Conservation (phyloP, 345 rosid species). For the Zanthoxylum bungeanum region DNA sequence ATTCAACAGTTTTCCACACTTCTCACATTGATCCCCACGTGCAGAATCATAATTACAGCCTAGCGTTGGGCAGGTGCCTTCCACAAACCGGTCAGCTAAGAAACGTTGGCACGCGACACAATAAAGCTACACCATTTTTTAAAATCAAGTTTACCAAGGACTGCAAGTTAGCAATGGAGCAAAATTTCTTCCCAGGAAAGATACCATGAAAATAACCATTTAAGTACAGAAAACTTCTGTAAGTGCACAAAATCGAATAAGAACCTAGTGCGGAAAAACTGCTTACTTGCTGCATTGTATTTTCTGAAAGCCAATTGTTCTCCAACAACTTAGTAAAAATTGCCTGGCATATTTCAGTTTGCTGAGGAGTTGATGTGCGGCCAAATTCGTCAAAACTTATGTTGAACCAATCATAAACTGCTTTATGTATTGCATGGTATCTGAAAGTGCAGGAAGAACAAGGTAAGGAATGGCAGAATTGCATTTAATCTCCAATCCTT, state of each 20-base stretch:
- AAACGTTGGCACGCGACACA: conserved; percentile 75
- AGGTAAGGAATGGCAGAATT: not conserved
- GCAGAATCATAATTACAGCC: conserved; percentile 84
- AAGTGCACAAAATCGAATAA: not conserved
- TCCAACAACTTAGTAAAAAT: conserved; percentile 31
- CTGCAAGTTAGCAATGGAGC: not conserved
- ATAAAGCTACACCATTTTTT: conserved; percentile 53
- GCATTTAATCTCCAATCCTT: not conserved
- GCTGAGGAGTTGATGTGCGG: conserved; percentile 52
- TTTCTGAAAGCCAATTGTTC: conserved; percentile 41
- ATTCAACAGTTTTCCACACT: conserved; percentile 85
- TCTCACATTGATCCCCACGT: conserved; percentile 97
- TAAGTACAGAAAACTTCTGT: not conserved
- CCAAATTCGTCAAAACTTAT: conserved; percentile 60
- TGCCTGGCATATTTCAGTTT: conserved; percentile 42
- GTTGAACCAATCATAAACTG: conserved; percentile 49
- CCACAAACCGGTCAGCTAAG: conserved; percentile 94
- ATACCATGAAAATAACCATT: not conserved
- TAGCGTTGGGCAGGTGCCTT: conserved; percentile 77
- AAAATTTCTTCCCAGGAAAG: not conserved
- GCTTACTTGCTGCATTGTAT: conserved; percentile 28
- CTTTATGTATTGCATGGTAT: conserved; percentile 40
- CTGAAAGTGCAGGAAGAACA: not conserved
- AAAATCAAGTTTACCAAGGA: not conserved
- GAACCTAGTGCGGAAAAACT: not conserved